Evolutionary conservation across 805 yeast genomes (phyloP), one percentile per base, ranked within the genome.

Genomic region (Candida maris): DNA sequence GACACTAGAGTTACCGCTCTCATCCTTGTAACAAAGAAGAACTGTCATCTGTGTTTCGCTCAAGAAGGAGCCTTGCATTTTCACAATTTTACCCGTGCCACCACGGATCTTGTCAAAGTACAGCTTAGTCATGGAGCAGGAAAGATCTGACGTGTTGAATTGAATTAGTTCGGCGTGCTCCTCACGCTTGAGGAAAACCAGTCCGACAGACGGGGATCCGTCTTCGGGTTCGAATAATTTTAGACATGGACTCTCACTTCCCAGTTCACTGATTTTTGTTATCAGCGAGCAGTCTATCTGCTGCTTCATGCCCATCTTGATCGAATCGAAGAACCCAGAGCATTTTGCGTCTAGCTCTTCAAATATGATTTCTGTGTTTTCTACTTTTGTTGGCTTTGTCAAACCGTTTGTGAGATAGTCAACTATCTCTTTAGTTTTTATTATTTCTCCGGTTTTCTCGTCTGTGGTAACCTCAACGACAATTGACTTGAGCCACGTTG

Each of bases 401-500:
- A 50, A 38, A 2, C 52, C 46, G 19, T 44, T 44, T 17, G 52
- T 48, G 28, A 68, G 46, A 39, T 52, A 63, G 8, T 52, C 47
- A n/a, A 60, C 56, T 5, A 66, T 52, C 17, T 56, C 59, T 19
- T 54, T 48, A 1, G 64, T 51, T 16, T 38, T 39, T 9, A 47
- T 41, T 1, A 32, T 19, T 7, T 44, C 52, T 1, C 44, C 38
- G 4, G 45, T 38, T n/a, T 54, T 48, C 27, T 60, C 60, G 25
- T 69, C 74, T 6, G 69, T 69, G 16, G 45, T 64, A 16, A 44
- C 66, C 45, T 51, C 70, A 50, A 45, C 60, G 64, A 45, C 64
- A 38, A 38, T 64, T 51, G 36, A 54, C 35, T 51, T 62, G 12
- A 65, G 42, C 80, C 80, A 75, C 12, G 58, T 55, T 10, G 72